These are phyloP conservation scores for Lojkania enalia DNA, from an alignment of 2,329 filamentous ascomycete genomes.

Conservation along the genomic window DNA sequence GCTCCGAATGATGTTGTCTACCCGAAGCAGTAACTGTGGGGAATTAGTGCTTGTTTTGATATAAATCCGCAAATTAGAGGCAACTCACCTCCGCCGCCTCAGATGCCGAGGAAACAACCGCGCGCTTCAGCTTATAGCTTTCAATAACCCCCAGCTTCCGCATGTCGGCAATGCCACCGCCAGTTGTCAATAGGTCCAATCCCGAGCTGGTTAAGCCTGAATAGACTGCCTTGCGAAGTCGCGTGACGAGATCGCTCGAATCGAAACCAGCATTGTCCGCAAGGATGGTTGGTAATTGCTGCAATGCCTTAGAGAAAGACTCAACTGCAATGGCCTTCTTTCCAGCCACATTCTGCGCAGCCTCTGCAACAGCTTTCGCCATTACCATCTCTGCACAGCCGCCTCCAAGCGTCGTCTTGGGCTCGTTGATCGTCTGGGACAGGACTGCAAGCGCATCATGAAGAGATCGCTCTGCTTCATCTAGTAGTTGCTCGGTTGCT, in stretches of 20 bases:
- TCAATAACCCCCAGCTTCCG: conserved; percentile 92
- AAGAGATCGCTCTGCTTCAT: conserved; percentile 93
- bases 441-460: conserved; percentile 96
- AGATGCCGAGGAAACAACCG: conserved; percentile 94
- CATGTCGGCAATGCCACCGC: conserved; percentile 95
- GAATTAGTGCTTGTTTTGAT: conserved; percentile 33
- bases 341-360: conserved; percentile 89
- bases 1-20: conserved; percentile 96
- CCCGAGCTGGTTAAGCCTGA: conserved; percentile 91
- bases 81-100: conserved; percentile 88
- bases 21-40: conserved; percentile 77
- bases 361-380: conserved; percentile 95
- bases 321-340: conserved; percentile 96
- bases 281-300: conserved; percentile 93
- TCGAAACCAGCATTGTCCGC: conserved; percentile 97
- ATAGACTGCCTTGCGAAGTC: conserved; percentile 91
- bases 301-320: conserved; percentile 83
- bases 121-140: conserved; percentile 97
- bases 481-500: conserved; percentile 93
- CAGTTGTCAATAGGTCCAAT: conserved; percentile 83
- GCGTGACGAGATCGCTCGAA: conserved; percentile 88
- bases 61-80: conserved; percentile 7
- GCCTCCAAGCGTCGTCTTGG: conserved; percentile 89
- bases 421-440: conserved; percentile 94
- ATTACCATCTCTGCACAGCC: conserved; percentile 99